Evolutionary conservation across 306 rosid genomes (phyloP), one percentile per base, ranked within the genome.

Genomic region (Begonia loranthoides): DNA sequence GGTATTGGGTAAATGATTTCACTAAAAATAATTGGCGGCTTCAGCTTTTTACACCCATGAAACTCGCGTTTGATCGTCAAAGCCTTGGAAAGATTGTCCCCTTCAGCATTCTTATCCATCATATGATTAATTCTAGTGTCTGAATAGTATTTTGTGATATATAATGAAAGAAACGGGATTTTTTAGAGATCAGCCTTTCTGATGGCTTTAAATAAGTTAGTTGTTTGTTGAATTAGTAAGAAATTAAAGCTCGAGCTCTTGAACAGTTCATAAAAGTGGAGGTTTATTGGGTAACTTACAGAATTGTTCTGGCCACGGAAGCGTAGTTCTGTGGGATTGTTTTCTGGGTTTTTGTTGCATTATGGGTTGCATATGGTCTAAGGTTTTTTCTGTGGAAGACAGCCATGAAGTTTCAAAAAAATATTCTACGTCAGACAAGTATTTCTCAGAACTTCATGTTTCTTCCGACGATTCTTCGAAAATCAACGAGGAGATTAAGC

Each of bases 331-430:
- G 66, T 48, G 48, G 33, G 36, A 28, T 28, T 28, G 36, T 28
- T 28, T 28, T 28, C 36, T 28, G 36, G 36, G 36, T 28, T 57
- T 45, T 22, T 43, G 15, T 11, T 58, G 48, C 19, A 36, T 11
- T 2, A 89, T 89, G 97, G 97, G 97, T 51, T 78, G 88, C 56
- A 55, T 70, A 14, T 45, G 51, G 67, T 68, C 87, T 56, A 89
- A 82, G 69, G 66, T 59, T 68, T 74, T 90, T 24, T 76, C 73
- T 17, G 85, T 82, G 3, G 78, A 76, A 55, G 89, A 79, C 57
- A 70, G 62, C 65, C 61, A 62, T 62, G 97, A 73, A 57, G 71
- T 71, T 54, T 66, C 84, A 50, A 53, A 54, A 17, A 71, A 57
- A 43, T 66, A 60, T 52, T 65, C 68, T 78, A 79, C 95, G 22